Evolutionary conservation across 176 grass and related monocot genomes (phyloP).

Genomic region (Oryza officinalis): DNA sequence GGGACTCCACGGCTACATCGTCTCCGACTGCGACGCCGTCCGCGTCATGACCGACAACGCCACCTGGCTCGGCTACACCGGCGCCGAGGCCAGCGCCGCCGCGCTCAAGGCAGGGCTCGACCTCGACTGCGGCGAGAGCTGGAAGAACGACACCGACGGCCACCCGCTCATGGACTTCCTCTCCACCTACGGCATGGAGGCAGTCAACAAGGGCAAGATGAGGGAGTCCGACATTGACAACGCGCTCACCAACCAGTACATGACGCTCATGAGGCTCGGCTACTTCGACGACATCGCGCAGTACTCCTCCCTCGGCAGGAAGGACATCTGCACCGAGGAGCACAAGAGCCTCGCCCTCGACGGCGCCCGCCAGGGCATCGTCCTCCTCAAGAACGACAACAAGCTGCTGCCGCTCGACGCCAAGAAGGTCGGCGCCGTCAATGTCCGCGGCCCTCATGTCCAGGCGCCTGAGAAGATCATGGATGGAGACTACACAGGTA

Average conservation of each 20-base stretch:
- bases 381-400: slow-evolving; percentile 59
- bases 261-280: slow-evolving; percentile 61
- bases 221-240: slow-evolving; percentile 59
- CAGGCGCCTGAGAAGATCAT: too few species aligned
- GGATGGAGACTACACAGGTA: too few species aligned
- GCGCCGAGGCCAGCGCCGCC: slow-evolving; percentile 41
- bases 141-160: slow-evolving; percentile 12
- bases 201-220: slow-evolving; percentile 42
- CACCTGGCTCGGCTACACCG: slow-evolving; percentile 38
- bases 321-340: slow-evolving; percentile 35
- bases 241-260: slow-evolving; percentile 60
- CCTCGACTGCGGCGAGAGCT: slow-evolving; percentile 51
- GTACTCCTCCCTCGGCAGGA: slow-evolving; percentile 28
- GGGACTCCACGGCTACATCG: slow-evolving; percentile 62
- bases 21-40: slow-evolving; percentile 63
- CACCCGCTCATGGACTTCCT: slow-evolving; percentile 34
- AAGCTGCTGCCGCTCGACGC: too few species aligned
- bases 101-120: slow-evolving; percentile 39
- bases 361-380: slow-evolving; percentile 54
- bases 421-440: too few species aligned
- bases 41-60: slow-evolving; percentile 35
- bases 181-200: slow-evolving; percentile 30
- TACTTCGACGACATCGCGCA: slow-evolving; percentile 58
- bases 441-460: too few species aligned
- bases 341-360: slow-evolving; percentile 48